Evolutionary conservation across 805 yeast genomes (phyloP).

Genomic region (Saturnispora hagleri): DNA sequence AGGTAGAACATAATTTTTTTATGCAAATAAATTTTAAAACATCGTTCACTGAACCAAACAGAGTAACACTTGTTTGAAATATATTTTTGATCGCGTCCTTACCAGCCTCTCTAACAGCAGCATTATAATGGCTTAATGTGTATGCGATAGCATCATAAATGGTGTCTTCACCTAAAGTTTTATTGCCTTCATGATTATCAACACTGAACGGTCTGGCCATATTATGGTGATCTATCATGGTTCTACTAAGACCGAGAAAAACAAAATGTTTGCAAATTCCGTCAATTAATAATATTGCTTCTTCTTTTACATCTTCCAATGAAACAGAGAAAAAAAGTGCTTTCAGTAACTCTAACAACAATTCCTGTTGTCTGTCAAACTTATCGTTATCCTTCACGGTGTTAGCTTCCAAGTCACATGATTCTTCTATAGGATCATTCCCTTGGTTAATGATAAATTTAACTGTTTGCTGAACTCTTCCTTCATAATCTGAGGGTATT

Average conservation of each 20-base stretch:
- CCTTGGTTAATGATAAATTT: constrained; percentile 31
- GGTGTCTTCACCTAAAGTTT: constrained; percentile 57
- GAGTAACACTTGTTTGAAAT: constrained; percentile 46
- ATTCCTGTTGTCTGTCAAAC: constrained; percentile 52
- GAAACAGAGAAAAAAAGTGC: constrained; percentile 70
- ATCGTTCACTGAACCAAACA: constrained; percentile 61
- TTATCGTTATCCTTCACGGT: constrained; percentile 39
- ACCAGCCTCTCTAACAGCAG: constrained; percentile 65
- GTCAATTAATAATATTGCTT: constrained; percentile 52
- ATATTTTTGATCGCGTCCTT: constrained; percentile 54
- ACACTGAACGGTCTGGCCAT: constrained; percentile 64
- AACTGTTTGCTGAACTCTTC: constrained; percentile 42
- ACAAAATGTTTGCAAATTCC: constrained; percentile 74
- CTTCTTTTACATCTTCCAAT: constrained; percentile 58
- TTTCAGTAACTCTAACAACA: constrained; percentile 56
- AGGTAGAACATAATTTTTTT: constrained; percentile 65
- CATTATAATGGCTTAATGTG: constrained; percentile 71
- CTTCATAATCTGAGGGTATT: constrained; percentile 36
- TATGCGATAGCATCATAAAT: constrained; percentile 66
- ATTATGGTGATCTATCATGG: constrained; percentile 58
- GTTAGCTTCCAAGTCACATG: constrained; percentile 28
- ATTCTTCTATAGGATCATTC: constrained; percentile 16
- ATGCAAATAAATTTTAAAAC: constrained; percentile 68
- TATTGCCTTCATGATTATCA: constrained; percentile 70
- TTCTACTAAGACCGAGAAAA: constrained; percentile 65